phyloP scores from a whole-genome alignment of 177 flowering plant species.

The Vitis hybrid region DNA sequence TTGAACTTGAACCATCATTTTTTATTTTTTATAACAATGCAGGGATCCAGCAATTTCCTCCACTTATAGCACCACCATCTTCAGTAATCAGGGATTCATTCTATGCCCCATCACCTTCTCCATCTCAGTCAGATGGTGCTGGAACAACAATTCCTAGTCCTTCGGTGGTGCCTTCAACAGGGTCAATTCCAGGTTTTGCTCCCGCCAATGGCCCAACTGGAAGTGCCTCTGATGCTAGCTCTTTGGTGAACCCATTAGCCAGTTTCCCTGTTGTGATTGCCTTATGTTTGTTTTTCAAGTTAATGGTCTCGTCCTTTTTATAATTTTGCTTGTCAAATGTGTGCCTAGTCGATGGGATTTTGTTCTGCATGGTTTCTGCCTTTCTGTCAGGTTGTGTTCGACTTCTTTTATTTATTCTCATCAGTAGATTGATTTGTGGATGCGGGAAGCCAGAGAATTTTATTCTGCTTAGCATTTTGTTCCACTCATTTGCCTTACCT shows the following conservation, averaged over 20 bases:
- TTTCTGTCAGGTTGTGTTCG: conserved; percentile 16
- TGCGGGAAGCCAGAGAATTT: not conserved
- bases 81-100: conserved; percentile 24
- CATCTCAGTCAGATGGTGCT: conserved; percentile 29
- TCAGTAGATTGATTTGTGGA: not conserved
- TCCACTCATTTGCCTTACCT: not conserved
- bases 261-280: conserved; percentile 21
- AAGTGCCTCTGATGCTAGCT: conserved; percentile 48
- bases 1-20: not conserved
- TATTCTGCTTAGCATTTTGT: not conserved
- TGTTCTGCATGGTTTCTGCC: conserved; percentile 5
- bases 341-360: conserved; percentile 11
- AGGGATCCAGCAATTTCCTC: conserved; percentile 63
- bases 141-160: conserved; percentile 29
- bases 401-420: conserved; percentile 8
- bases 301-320: conserved; percentile 16
- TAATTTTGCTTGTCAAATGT: conserved; percentile 10
- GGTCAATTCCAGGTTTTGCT: conserved; percentile 27
- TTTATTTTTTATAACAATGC: conserved; percentile 21
- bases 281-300: conserved; percentile 21
- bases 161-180: conserved; percentile 31
- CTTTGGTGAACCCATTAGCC: conserved; percentile 31
- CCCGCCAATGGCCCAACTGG: conserved; percentile 59
- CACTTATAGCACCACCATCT: conserved; percentile 58
- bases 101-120: conserved; percentile 58